Evolutionary conservation across 345 rosid species (phyloP), one percentile per base, ranked within the genome.

Genomic region (Clausena lansium): DNA sequence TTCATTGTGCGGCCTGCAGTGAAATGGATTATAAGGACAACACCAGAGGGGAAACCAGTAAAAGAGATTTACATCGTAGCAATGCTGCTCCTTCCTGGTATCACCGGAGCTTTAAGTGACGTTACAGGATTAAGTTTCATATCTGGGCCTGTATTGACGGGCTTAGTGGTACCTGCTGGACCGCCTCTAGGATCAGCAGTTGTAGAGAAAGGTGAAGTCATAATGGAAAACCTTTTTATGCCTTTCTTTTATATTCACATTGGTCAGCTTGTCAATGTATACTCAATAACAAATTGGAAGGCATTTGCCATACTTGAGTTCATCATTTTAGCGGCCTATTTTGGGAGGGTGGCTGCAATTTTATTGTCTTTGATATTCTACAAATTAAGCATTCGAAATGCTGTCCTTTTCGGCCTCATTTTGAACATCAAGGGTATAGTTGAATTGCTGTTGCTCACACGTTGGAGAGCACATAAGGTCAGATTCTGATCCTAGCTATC

Each of bases 161-260:
- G 90, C 0, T 7, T 83, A 2, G 24, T 76, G 6, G 24, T 87
- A 28, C 88, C 86, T 0, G 62, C 75, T 0, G 90, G 88, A 24
- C 85, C 83, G 0, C 83, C 85, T 3, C 15, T 85, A 5, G 86
- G 88, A 25, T 36, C 85, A 9, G 60, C 83, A 7, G 1, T 87
- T 4, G 68, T 70, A 1, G 82, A 83, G 11, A 83, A 59, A 79
- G n/a, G 64, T 2, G 86, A 85, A n/a, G n/a, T 75, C 7, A 1
- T 83, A 10, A 52, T 81, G 60, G 55, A 70, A 41, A 83, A 83
- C 20, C 14, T 85, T 14, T 67, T 87, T 20, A 9, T 81, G 67
- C 88, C 84, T 6, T 52, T 84, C 9, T 68, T 83, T 63, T 83
- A 28, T n/a, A 32, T 83, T 22, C 36, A 33, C 1, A 4, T 75